Conservation (phyloP, 768 basidiomycete species). For the Suillus sp. region DNA sequence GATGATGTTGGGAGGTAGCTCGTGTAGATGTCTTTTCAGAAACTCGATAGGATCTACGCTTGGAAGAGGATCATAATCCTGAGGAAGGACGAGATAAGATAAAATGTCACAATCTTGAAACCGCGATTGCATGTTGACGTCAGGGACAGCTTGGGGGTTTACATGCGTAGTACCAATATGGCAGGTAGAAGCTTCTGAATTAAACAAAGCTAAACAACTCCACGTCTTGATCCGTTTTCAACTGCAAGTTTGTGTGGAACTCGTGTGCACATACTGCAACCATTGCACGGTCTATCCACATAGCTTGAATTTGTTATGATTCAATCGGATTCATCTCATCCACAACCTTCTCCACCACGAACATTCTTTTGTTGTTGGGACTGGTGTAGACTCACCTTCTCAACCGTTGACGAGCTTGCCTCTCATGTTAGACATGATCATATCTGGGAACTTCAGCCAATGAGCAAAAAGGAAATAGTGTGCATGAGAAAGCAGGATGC, state of each 20-base stretch:
- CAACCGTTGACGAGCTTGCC: constrained; percentile 39
- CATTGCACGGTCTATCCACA: neutral
- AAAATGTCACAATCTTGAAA: constrained; percentile 36
- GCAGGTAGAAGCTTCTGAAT: constrained; percentile 4
- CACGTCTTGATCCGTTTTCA: neutral
- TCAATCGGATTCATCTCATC: constrained; percentile 1
- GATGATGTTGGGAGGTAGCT: constrained; percentile 70
- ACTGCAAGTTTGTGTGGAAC: neutral
- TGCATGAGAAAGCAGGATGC: constrained; percentile 39
- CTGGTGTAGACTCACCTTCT: constrained; percentile 51
- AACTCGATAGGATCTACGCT: constrained; percentile 60
- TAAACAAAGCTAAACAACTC: constrained; percentile 27
- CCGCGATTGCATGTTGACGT: constrained; percentile 15
- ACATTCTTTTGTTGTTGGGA: constrained; percentile 51
- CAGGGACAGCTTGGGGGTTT: neutral
- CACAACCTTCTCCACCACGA: constrained; percentile 12
- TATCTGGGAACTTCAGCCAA: constrained; percentile 44
- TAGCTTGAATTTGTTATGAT: neutral
- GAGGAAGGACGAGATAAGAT: constrained; percentile 58
- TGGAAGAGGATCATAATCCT: constrained; percentile 63
- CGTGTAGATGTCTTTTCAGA: constrained; percentile 54
- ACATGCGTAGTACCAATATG: neutral
- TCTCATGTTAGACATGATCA: constrained; percentile 53
- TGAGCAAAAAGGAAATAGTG: constrained; percentile 46
- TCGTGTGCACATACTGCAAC: neutral